These are phyloP conservation scores for Taiozyma onychis DNA, from an alignment of 1,139 yeast species.

Conservation along the genomic window DNA sequence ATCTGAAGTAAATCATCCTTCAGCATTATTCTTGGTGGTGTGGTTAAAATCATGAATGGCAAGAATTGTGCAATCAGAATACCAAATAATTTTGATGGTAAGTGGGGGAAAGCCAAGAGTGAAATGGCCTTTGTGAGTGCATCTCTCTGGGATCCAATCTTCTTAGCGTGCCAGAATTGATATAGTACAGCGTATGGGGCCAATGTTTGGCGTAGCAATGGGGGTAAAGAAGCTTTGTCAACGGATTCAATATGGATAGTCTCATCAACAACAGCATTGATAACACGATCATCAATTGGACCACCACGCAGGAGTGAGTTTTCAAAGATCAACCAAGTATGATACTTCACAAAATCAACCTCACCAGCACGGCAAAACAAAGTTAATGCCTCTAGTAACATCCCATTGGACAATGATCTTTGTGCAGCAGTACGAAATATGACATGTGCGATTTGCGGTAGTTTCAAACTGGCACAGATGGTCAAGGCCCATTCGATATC, in stretches of 20 bases:
- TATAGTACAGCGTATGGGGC: conserved; percentile 69
- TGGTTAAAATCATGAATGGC: conserved; percentile 33
- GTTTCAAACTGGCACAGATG: conserved; percentile 41
- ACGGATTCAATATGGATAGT: conserved; percentile 26
- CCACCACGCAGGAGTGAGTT: conserved; percentile 49
- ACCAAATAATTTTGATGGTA: conserved; percentile 51
- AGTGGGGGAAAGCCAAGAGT: conserved; percentile 55
- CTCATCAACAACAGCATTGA: conserved; percentile 46
- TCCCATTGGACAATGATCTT: conserved; percentile 29
- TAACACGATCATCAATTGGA: conserved; percentile 48
- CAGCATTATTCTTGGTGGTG: conserved; percentile 21
- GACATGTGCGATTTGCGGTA: conserved; percentile 48
- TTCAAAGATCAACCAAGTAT: conserved; percentile 51
- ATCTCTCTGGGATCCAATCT: conserved; percentile 23
- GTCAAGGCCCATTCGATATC: conserved; percentile 80
- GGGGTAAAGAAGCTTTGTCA: conserved; percentile 32
- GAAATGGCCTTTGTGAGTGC: conserved; percentile 40
- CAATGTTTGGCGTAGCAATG: conserved; percentile 58
- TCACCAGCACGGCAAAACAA: conserved; percentile 67
- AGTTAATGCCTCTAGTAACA: conserved; percentile 56
- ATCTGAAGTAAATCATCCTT: conserved; percentile 39
- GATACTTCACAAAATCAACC: conserved; percentile 34
- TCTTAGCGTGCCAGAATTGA: conserved; percentile 37
- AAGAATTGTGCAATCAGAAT: conserved; percentile 44
- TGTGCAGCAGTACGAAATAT: conserved; percentile 35